Percentiles rank a stretch among this genome's conserved stretches.
Evolutionary conservation across 371 early-diverging fungal genomes (phyloP).

Genomic region (Massospora cicadina): DNA sequence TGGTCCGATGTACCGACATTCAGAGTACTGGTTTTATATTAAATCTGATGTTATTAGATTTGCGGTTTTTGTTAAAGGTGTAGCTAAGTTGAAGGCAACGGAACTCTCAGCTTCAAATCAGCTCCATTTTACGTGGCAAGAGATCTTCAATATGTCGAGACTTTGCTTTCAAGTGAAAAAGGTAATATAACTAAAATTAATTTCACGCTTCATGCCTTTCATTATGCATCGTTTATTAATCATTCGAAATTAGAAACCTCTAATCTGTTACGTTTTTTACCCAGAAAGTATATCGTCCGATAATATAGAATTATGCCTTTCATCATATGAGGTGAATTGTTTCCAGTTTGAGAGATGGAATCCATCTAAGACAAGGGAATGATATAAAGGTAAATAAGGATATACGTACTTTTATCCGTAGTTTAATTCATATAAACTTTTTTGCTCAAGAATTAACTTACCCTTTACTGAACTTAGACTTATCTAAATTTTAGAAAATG

Average conservation of each 20-base stretch:
- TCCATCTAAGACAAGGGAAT: not conserved
- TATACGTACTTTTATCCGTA: no score
- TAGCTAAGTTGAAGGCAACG: not conserved
- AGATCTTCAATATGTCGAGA: not conserved
- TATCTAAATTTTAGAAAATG: no score
- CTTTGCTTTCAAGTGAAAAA: not conserved
- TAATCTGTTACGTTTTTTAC: not conserved
- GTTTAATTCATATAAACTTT: no score
- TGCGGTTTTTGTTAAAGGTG: not conserved
- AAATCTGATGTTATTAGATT: not conserved
- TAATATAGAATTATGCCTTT: not conserved
- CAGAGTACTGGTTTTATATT: not conserved
- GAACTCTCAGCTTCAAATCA: not conserved
- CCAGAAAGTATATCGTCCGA: not conserved
- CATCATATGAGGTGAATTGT: not conserved
- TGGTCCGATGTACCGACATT: not conserved
- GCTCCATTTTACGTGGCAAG: not conserved
- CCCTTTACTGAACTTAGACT: no score
- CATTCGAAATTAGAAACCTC: not conserved
- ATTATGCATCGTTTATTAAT: not conserved
- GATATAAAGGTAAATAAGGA: no score
- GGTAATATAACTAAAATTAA: not conserved
- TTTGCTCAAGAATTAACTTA: no score
- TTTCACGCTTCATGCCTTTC: not conserved
- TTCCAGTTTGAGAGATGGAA: not conserved